Evolutionary conservation across 345 rosid species (phyloP).

Genomic region (Lepidium africanum): DNA sequence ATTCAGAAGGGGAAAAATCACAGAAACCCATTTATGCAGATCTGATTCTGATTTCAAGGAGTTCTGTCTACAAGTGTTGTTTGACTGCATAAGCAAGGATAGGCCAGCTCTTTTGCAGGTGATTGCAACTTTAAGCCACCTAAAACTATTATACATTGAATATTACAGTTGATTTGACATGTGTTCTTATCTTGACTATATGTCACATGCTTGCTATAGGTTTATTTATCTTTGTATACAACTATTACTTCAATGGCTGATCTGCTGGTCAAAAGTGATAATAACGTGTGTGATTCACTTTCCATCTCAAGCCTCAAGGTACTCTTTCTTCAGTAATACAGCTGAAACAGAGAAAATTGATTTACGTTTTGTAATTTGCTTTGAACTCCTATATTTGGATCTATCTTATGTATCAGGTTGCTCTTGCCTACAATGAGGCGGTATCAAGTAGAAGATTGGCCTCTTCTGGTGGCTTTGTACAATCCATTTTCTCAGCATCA

Average conservation of each 20-base stretch:
- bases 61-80: slow-evolving; percentile 88
- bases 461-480: slow-evolving; percentile 60
- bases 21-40: slow-evolving; percentile 42
- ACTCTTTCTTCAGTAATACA: background rate
- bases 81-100: slow-evolving; percentile 96
- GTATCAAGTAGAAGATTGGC: slow-evolving; percentile 57
- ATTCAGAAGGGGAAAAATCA: background rate
- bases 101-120: slow-evolving; percentile 96
- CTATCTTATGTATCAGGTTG: slow-evolving; percentile 46
- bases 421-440: slow-evolving; percentile 71
- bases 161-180: background rate
- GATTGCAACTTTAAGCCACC: slow-evolving; percentile 14
- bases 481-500: slow-evolving; percentile 61
- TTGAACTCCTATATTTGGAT: background rate
- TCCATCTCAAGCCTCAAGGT: slow-evolving; percentile 84
- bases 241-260: slow-evolving; percentile 64
- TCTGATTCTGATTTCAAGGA: slow-evolving; percentile 81
- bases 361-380: background rate
- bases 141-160: background rate
- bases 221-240: slow-evolving; percentile 76
- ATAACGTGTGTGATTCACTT: slow-evolving; percentile 47
- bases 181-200: background rate
- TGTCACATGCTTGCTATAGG: slow-evolving; percentile 36
- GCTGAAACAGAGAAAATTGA: background rate
- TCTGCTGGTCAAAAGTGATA: slow-evolving; percentile 39